Evolutionary conservation across 2,329 filamentous ascomycete species (phyloP).

Genomic region (Beauveria scarabaeidicola): DNA sequence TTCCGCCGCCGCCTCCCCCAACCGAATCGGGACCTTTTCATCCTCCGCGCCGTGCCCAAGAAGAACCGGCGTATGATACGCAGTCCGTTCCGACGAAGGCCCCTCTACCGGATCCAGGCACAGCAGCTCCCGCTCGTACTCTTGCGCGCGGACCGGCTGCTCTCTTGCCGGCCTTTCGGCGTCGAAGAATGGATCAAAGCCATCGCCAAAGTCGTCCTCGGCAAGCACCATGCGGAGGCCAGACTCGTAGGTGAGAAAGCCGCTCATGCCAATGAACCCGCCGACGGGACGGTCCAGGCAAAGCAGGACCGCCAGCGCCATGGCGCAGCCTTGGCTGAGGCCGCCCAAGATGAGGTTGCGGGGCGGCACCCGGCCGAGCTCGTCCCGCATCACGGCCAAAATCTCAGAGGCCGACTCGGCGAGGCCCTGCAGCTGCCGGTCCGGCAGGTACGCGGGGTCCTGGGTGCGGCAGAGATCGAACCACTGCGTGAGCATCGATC

Average conservation of each 20-base stretch:
- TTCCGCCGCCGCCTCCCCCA: background rate
- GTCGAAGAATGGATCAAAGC: conserved; percentile 19
- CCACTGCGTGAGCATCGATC: conserved; percentile 39
- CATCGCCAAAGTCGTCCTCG: conserved; percentile 10
- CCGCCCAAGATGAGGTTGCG: conserved; percentile 40
- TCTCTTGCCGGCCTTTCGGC: conserved; percentile 11
- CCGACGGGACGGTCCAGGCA: conserved; percentile 28
- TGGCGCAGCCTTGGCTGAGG: conserved; percentile 46
- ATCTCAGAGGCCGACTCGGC: conserved; percentile 31
- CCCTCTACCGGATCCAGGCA: background rate
- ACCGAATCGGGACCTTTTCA: background rate
- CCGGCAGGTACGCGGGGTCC: conserved; percentile 30
- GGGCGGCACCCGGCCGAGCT: conserved; percentile 21
- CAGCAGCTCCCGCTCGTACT: conserved; percentile 14
- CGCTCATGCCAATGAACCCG: conserved; percentile 39
- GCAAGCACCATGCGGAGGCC: conserved; percentile 24
- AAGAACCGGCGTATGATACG: background rate
- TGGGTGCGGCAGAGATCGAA: conserved; percentile 37
- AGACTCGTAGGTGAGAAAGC: conserved; percentile 33
- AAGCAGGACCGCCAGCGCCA: conserved; percentile 33
- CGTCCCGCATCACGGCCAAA: conserved; percentile 24
- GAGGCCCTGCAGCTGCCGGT: conserved; percentile 37
- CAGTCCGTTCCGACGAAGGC: background rate
- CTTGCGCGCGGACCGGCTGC: conserved; percentile 18
- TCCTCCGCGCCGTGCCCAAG: background rate